phyloP scores from a whole-genome alignment of 139 green algal species.

The Chlamydomonas asymmetrica region DNA sequence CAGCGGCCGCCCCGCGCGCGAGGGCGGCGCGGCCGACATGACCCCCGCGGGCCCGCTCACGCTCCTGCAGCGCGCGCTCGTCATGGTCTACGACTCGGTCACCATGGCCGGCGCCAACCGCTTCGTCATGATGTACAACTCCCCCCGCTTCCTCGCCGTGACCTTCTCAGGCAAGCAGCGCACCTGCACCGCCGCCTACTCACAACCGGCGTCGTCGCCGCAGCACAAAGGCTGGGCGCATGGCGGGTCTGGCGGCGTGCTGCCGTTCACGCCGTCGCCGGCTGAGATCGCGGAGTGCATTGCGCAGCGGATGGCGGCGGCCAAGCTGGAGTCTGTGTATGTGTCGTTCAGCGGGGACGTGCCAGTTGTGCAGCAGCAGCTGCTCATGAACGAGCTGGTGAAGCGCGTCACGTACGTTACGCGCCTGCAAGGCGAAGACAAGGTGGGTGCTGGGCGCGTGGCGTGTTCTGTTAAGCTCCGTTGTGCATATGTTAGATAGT shows the following conservation, averaged over 20 bases:
- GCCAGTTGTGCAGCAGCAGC: conserved; percentile 20
- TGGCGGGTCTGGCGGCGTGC: conserved; percentile 14
- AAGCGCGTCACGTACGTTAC: conserved; percentile 1
- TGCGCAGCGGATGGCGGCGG: not conserved
- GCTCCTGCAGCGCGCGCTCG: not conserved
- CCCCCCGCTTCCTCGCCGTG: not conserved
- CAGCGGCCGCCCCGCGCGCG: too few species aligned
- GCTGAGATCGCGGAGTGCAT: conserved; percentile 7
- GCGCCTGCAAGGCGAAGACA: conserved; percentile 4
- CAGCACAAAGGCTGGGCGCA: not conserved
- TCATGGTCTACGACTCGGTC: not conserved
- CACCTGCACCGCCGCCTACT: too few species aligned
- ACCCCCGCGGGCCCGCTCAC: too few species aligned
- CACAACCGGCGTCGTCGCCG: too few species aligned
- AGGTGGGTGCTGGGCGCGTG: not conserved
- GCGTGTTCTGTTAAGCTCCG: not conserved
- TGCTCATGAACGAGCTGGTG: conserved; percentile 27
- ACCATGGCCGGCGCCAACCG: conserved; percentile 21
- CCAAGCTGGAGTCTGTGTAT: not conserved
- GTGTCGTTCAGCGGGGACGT: conserved; percentile 3
- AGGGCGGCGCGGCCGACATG: too few species aligned
- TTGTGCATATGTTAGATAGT: not conserved
- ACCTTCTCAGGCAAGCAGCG: not conserved
- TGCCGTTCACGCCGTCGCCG: not conserved
- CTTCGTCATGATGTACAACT: conserved; percentile 31